Percentiles rank a stretch among this genome's conserved stretches.
These are phyloP conservation scores for Sporisorium iseilematis-ciliati DNA, from an alignment of 1,284 basidiomycete genomes.

Conservation along the genomic window DNA sequence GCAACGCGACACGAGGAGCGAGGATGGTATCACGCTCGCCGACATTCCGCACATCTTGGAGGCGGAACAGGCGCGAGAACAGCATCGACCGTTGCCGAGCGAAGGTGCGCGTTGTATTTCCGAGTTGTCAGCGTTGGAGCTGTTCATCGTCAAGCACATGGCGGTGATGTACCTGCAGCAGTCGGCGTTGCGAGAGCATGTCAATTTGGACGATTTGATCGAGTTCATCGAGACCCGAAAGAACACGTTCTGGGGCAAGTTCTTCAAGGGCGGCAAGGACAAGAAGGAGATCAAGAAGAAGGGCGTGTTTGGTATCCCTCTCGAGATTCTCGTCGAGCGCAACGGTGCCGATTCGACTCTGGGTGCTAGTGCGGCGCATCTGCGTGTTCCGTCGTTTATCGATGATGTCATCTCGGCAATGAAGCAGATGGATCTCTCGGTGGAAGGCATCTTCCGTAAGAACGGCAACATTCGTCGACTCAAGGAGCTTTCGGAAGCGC, in stretches of 20 bases:
- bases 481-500: slow-evolving; percentile 88
- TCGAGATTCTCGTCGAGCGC: slow-evolving; percentile 93
- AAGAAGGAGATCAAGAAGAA: slow-evolving; percentile 76
- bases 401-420: slow-evolving; percentile 98
- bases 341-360: slow-evolving; percentile 93
- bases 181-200: slow-evolving; percentile 79
- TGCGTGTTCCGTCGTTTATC: slow-evolving; percentile 95
- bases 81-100: slow-evolving; percentile 78
- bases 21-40: slow-evolving; percentile 92
- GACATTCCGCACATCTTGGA: slow-evolving; percentile 94
- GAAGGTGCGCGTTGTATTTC: slow-evolving; percentile 83
- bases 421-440: slow-evolving; percentile 99
- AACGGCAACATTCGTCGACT: slow-evolving; percentile 96
- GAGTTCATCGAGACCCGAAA: slow-evolving; percentile 94
- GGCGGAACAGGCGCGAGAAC: slow-evolving; percentile 87
- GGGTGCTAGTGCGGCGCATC: slow-evolving; percentile 84
- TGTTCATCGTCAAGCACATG: slow-evolving; percentile 91
- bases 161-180: slow-evolving; percentile 83
- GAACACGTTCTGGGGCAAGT: slow-evolving; percentile 94
- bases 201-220: slow-evolving; percentile 88
- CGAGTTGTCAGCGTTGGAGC: slow-evolving; percentile 84
- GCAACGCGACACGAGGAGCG: slow-evolving; percentile 70
- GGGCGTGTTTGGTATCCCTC: slow-evolving; percentile 88
- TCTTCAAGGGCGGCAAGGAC: slow-evolving; percentile 86
- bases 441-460: slow-evolving; percentile 98